phyloP scores from a whole-genome alignment of 129 eudicot genomes.

The Pulicaria dysenterica region DNA sequence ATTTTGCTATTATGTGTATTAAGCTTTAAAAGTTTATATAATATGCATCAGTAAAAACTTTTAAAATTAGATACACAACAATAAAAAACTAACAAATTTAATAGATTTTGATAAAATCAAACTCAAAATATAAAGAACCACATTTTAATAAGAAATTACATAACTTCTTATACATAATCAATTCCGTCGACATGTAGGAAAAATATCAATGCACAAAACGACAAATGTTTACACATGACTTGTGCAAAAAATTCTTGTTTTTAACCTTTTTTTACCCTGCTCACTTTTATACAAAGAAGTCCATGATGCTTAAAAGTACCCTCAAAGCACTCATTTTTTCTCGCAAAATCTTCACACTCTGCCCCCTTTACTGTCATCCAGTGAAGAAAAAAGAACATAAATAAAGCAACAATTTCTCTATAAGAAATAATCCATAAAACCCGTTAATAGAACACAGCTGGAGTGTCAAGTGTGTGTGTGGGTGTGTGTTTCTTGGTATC shows the following conservation, averaged over 20 bases:
- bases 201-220: too few relatives aligned
- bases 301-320: constrained; percentile 24
- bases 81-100: too few relatives aligned
- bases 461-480: constrained; percentile 27
- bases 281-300: constrained; percentile 21
- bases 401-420: constrained; percentile 15
- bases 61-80: too few relatives aligned
- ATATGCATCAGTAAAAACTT: too few relatives aligned
- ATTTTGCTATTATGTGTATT: too few relatives aligned
- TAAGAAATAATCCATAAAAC: neutral
- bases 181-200: too few relatives aligned
- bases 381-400: constrained; percentile 6
- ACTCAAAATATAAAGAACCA: too few relatives aligned
- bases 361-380: constrained; percentile 15
- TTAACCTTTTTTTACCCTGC: neutral
- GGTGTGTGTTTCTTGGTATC: constrained; percentile 35
- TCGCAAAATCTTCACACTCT: constrained; percentile 34
- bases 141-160: too few relatives aligned
- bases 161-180: too few relatives aligned
- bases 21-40: too few relatives aligned
- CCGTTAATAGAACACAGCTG: constrained; percentile 45
- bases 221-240: neutral
- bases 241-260: neutral
- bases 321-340: constrained; percentile 36
- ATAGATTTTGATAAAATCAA: too few relatives aligned